Percentiles rank a stretch among this genome's conserved stretches.
Evolutionary conservation across 2,329 filamentous ascomycete genomes (phyloP).

Genomic region (Sphaceloma murrayae): DNA sequence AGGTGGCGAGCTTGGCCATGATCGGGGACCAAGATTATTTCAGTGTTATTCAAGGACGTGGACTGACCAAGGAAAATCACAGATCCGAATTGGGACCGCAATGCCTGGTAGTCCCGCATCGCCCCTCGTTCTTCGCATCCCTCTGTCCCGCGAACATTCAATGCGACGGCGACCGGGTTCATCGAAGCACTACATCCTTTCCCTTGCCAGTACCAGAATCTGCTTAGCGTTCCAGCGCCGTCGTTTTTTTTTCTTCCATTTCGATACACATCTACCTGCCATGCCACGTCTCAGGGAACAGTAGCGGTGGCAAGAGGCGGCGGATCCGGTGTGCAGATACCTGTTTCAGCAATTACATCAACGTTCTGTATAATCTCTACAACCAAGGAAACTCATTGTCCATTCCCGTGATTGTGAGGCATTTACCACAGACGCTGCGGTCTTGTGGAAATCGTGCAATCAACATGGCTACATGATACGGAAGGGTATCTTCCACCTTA

Average conservation of each 20-base stretch:
- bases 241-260: conserved; percentile 14
- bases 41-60: not conserved
- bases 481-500: too few relatives aligned
- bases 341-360: not conserved
- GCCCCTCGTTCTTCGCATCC: not conserved
- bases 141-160: too few relatives aligned
- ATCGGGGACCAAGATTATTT: too few relatives aligned
- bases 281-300: too few relatives aligned
- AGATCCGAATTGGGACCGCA: conserved; percentile 86
- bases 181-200: too few relatives aligned
- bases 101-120: conserved; percentile 56
- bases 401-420: too few relatives aligned
- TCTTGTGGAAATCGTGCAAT: too few relatives aligned
- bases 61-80: conserved; percentile 21
- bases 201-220: not conserved
- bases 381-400: too few relatives aligned
- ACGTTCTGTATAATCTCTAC: conserved; percentile 14
- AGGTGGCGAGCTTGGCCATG: too few relatives aligned
- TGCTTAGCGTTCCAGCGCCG: conserved; percentile 18
- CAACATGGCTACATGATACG: too few relatives aligned
- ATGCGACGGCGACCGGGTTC: too few relatives aligned
- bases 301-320: too few relatives aligned
- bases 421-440: not conserved
- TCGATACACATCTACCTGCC: not conserved
- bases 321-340: not conserved